A percentile compares a stretch with the other conserved stretches of the same genome.
Evolutionary conservation across 371 early-diverging fungal genomes (phyloP).

Genomic region (Mucor velutinosus): DNA sequence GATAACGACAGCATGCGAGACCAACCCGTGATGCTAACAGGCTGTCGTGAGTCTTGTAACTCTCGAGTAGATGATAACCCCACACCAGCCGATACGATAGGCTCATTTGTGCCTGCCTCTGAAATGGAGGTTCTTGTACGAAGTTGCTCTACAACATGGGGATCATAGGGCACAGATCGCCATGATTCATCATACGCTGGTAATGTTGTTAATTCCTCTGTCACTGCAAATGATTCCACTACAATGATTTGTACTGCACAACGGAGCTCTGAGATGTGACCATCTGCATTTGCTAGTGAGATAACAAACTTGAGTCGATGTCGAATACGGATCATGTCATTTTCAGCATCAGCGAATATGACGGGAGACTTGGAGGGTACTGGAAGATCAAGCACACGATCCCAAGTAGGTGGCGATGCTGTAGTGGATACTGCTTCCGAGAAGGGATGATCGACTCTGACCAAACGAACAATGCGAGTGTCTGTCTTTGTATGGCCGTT

Average conservation of each 20-base stretch:
- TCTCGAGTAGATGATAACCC: neutral
- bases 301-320: slow-evolving; percentile 28
- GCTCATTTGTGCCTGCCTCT: slow-evolving; percentile 4
- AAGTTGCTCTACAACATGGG: slow-evolving; percentile 16
- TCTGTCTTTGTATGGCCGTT: slow-evolving; percentile 26
- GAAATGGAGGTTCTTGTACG: slow-evolving; percentile 12
- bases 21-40: slow-evolving; percentile 20
- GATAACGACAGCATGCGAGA: slow-evolving; percentile 22
- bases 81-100: neutral
- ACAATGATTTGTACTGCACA: slow-evolving; percentile 30
- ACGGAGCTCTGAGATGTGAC: slow-evolving; percentile 32
- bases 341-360: slow-evolving; percentile 25
- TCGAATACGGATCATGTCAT: slow-evolving; percentile 28
- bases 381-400: slow-evolving; percentile 10
- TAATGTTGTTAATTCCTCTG: slow-evolving; percentile 19
- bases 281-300: slow-evolving; percentile 26
- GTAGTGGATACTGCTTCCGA: neutral
- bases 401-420: slow-evolving; percentile 14
- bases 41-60: slow-evolving; percentile 13
- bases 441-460: slow-evolving; percentile 24
- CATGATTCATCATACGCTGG: slow-evolving; percentile 33
- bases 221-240: slow-evolving; percentile 20
- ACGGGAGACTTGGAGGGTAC: slow-evolving; percentile 22
- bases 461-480: slow-evolving; percentile 23
- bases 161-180: slow-evolving; percentile 21